Conservation (phyloP, 2,329 filamentous ascomycete species). For the Colletotrichum noveboracense region DNA sequence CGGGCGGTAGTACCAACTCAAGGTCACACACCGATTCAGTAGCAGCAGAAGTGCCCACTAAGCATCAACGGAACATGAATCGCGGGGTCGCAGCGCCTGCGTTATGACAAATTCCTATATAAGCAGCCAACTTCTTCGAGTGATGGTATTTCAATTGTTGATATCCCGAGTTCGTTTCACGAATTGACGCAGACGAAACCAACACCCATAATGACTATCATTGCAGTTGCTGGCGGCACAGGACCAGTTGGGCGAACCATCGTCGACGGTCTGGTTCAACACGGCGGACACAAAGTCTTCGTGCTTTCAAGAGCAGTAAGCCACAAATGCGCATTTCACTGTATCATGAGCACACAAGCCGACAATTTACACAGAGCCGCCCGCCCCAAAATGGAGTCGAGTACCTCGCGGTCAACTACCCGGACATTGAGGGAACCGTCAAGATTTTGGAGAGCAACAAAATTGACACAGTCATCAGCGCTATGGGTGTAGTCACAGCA, state of each 20-base stretch:
- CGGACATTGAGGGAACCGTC: constrained; percentile 23
- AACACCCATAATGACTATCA: constrained; percentile 19
- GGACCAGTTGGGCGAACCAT: constrained; percentile 51
- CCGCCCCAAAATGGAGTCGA: background rate
- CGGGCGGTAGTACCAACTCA: background rate
- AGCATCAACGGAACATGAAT: background rate
- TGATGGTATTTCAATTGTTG: rapidly evolving
- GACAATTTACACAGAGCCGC: background rate
- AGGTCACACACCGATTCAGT: background rate
- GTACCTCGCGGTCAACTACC: constrained; percentile 31
- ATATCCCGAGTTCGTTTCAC: rapidly evolving
- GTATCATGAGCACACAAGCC: background rate
- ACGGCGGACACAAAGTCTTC: constrained; percentile 39
- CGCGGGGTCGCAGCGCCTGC: background rate
- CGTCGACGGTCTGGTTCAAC: constrained; percentile 44
- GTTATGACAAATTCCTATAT: rapidly evolving
- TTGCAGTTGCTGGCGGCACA: constrained; percentile 52
- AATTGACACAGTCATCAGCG: constrained; percentile 49
- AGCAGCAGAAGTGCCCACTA: background rate
- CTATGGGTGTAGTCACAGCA: constrained; percentile 29
- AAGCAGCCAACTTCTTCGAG: rapidly evolving
- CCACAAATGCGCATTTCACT: background rate
- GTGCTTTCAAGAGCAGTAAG: constrained; percentile 44
- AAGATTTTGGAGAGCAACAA: constrained; percentile 36
- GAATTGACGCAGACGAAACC: rapidly evolving